Base-by-base conservation (phyloP, 2,329 filamentous ascomycete genomes). In the Xenoacremonium recifei region DNA sequence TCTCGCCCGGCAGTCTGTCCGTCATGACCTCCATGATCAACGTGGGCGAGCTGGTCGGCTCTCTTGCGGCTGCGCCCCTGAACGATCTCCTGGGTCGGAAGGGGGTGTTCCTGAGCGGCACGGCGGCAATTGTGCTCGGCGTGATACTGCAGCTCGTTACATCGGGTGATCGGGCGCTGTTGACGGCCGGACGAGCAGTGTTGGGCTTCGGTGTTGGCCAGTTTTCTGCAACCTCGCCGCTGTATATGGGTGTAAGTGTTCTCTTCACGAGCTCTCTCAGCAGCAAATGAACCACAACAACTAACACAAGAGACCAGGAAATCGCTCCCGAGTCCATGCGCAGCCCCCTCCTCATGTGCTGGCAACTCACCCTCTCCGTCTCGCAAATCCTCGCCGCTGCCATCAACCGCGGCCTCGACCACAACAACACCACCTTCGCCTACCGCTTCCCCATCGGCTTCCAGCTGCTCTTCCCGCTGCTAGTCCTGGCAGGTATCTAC, bases 21-120 rank as follows among this genome's bases (percentile, higher is more conserved):
- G 27, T 56, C 51, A 67, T 63, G 61, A 63, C 62, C 12, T 66
- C 63, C 41, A 61, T 65, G 53, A 68, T 69, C 49, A 64, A 69
- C 40, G 56, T 69, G 17, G 65, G 65, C 36, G 65, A 69, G 39
- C 49, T 69, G 18, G 48, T 62, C 15, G 66, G 65, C 12, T 65
- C 66, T 5, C 44, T 69, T 4, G 19, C 46, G 2, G 59, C 65
- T 5, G 64, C 65, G 3, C 65, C 63, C 6, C 40, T 69, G n/a
- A 68, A 68, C 46, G 64, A 68, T 21, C 29, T 39, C 0, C 41
- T 60, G 34, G 63, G 63, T 34, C 58, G 64, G 27, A 67, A 65
- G 35, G 45, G 47, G 9, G 56, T 61, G 35, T 62, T 65, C 23
- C 16, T 59, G 2, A 41, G 46, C 12, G 62, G 56, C n/a, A 51